Percentiles rank a stretch among this genome's conserved stretches.
phyloP scores from a whole-genome alignment of 2,329 filamentous ascomycete species.

The Arachnomyces sp. region DNA sequence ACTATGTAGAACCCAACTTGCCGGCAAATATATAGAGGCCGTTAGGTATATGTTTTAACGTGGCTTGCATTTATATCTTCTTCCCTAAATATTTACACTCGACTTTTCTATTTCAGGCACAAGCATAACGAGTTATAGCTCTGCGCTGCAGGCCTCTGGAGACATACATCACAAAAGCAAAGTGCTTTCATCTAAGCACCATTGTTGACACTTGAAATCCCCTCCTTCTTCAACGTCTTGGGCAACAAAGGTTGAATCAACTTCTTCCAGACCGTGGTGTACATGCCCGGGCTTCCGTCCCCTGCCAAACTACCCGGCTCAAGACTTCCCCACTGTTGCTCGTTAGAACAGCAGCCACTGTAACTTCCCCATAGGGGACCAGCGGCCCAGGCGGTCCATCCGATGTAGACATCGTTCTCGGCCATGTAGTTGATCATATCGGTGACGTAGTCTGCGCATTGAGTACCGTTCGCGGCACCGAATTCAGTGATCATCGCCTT shows the following conservation, averaged over 20 bases:
- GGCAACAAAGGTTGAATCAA: conserved; percentile 39
- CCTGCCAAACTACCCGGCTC: conserved; percentile 40
- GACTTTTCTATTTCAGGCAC: no score
- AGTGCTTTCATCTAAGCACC: no score
- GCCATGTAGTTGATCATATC: conserved; percentile 25
- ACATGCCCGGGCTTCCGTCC: conserved; percentile 37
- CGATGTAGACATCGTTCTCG: conserved; percentile 31
- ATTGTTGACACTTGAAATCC: conserved; percentile 19
- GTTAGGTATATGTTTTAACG: no score
- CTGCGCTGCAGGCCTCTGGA: no score
- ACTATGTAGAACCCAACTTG: no score
- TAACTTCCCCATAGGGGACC: conserved; percentile 41
- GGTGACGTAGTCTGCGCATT: conserved; percentile 26
- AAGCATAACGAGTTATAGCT: no score
- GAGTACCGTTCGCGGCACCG: conserved; percentile 31
- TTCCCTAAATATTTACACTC: no score
- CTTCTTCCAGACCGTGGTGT: conserved; percentile 40
- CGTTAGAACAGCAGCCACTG: conserved; percentile 37
- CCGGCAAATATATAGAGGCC: no score
- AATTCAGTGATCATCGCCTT: conserved; percentile 47
- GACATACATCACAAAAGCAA: no score
- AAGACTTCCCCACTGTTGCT: conserved; percentile 35
- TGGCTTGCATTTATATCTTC: no score
- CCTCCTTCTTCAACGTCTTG: conserved; percentile 30
- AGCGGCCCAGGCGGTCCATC: conserved; percentile 31